These are phyloP conservation scores for Geotrichum armillariae DNA, from an alignment of 1,139 yeast genomes.

Conservation along the genomic window DNA sequence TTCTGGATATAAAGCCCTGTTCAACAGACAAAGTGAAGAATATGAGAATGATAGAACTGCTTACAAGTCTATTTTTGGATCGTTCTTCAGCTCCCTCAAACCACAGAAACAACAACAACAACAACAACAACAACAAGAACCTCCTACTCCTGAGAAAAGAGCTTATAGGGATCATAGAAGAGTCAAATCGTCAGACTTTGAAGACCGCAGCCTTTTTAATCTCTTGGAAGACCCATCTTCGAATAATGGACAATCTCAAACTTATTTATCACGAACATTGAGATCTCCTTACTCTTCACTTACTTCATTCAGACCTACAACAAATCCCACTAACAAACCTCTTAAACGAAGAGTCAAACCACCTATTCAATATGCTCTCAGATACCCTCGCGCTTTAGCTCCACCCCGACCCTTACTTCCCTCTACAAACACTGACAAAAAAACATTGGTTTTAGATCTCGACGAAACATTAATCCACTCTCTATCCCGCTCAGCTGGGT, in stretches of 20 bases:
- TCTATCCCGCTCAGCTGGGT: conserved; percentile 59
- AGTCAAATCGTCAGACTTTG: not conserved
- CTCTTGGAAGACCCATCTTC: conserved; percentile 2
- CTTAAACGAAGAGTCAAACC: conserved; percentile 10
- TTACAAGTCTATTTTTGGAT: conserved; percentile 6
- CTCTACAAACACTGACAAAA: conserved; percentile 32
- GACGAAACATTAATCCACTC: conserved; percentile 96
- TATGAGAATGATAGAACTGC: not conserved
- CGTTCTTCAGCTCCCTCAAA: conserved; percentile 4
- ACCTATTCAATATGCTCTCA: conserved; percentile 9
- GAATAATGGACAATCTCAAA: too few species aligned
- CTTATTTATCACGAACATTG: conserved; percentile 36
- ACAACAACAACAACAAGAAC: not conserved
- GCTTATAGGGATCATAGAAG: not conserved
- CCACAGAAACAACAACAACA: not conserved
- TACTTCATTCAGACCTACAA: conserved; percentile 10
- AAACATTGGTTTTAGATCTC: conserved; percentile 79
- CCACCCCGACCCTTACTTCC: conserved; percentile 20
- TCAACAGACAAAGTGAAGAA: not conserved
- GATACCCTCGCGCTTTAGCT: conserved; percentile 16
- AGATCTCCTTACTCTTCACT: conserved; percentile 42
- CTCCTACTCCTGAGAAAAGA: not conserved
- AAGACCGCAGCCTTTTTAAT: not conserved
- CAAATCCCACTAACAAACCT: not conserved
- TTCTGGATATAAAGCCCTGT: not conserved